Evolutionary conservation across 129 eudicot genomes (phyloP).

Genomic region (Logfia minima): DNA sequence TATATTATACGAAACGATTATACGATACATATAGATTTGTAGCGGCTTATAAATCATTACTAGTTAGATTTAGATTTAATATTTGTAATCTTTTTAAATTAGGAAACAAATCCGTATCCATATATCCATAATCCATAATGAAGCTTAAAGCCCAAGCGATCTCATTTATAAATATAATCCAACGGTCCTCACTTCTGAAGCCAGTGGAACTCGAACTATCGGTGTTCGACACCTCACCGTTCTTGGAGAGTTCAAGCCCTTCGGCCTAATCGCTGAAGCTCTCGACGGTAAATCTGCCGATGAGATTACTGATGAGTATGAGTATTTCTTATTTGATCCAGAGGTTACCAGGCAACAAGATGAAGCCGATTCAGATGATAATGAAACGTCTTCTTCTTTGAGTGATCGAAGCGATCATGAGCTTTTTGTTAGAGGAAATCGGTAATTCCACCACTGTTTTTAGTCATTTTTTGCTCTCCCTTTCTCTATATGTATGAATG

Average conservation of each 20-base stretch:
- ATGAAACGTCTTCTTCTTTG: constrained; percentile 34
- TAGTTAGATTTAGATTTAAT: too few species aligned
- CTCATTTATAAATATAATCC: neutral
- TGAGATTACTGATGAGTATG: constrained; percentile 47
- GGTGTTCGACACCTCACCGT: constrained; percentile 73
- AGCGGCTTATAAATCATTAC: too few species aligned
- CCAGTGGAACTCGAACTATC: constrained; percentile 14
- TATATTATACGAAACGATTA: too few species aligned
- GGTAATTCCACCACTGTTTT: constrained; percentile 40
- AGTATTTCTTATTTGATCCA: constrained; percentile 74
- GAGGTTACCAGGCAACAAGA: constrained; percentile 61
- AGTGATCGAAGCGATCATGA: constrained; percentile 77
- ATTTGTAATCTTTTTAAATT: too few species aligned
- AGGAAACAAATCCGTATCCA: too few species aligned
- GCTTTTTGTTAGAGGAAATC: constrained; percentile 74
- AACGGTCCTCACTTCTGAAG: constrained; percentile 10
- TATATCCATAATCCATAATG: too few species aligned
- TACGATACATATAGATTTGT: too few species aligned
- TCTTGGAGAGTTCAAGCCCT: constrained; percentile 83
- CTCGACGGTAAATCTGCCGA: constrained; percentile 74
- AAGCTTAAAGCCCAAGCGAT: neutral
- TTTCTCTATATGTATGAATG: too few species aligned
- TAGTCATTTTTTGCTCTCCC: neutral
- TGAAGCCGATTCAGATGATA: constrained; percentile 40
- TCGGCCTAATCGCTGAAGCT: constrained; percentile 85